A percentile compares a stretch with the other conserved stretches of the same genome.
Conservation (phyloP, 495 filamentous ascomycete genomes). For the Neurospora sp. region DNA sequence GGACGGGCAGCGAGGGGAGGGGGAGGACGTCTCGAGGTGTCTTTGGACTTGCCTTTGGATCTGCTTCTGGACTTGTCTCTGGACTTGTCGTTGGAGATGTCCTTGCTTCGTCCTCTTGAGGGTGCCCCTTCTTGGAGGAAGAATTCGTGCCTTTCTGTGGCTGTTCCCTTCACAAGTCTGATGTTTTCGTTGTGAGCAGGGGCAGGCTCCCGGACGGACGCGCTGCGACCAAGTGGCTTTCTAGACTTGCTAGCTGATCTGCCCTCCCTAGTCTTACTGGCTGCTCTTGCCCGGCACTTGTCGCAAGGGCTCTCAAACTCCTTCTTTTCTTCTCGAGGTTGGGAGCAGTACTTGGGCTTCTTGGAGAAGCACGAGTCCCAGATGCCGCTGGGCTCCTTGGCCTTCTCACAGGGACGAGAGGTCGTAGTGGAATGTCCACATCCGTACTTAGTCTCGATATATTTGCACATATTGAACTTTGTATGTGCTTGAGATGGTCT, state of each 20-base stretch:
- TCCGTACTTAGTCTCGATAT: not conserved
- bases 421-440: not conserved
- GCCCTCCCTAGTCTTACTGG: not conserved
- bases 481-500: not conserved
- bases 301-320: not conserved
- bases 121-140: not conserved
- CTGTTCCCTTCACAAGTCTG: not conserved
- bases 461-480: not conserved
- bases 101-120: not conserved
- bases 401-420: not conserved
- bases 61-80: not conserved
- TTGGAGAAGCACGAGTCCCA: not conserved
- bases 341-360: not conserved
- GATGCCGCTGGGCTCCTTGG: not conserved
- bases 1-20: not conserved
- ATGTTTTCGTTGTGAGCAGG: not conserved
- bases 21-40: not conserved
- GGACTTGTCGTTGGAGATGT: not conserved
- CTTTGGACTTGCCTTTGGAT: not conserved
- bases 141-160: not conserved
- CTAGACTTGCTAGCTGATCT: not conserved
- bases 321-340: not conserved
- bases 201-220: not conserved
- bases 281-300: not conserved
- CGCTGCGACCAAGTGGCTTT: not conserved